Base-by-base conservation (phyloP, 352 stramenopile genomes). In the Globisporangium carolinianum region DNA sequence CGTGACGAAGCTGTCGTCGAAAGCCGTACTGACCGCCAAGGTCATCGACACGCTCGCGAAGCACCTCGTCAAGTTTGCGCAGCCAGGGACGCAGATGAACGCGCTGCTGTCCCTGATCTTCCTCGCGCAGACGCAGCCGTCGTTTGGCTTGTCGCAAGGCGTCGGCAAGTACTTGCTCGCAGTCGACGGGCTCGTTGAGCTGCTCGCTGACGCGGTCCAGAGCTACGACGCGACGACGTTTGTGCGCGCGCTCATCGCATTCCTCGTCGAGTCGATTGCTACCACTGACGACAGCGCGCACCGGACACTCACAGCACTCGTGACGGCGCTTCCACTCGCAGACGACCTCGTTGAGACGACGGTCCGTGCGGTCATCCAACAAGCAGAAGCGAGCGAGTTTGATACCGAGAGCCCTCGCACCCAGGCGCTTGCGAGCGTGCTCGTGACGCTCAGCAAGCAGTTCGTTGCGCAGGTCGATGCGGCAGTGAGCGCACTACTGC, bases 181-280 rank as follows among this genome's bases (percentile, higher is more conserved):
- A 2, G 87, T 89, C 54, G 77, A 89, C 35, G 86, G 87, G 55
- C 62, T 85, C 7, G 72, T 76, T 3, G 79, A 91, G 42, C 77
- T 88, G 14, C 53, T 95, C 15, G 52, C 55, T 14, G 80, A 93
- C 18, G 83, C 79, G 0, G 73, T 76, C 5, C 60, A 71, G 17
- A 85, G 71, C 48, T 95, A 95, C 69, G 86, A 93, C 43, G 72
- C 83, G 5, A 61, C 69, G 45, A 87, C 72, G 56, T 94, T 94
- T 61, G 66, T 94, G 11, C 69, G 75, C 32, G 55, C 77, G 38
- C 73, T 92, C 18, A 63, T 71, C 0, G 38, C 62, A 14, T 89
- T 84, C 60, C 69, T 92, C 39, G 70, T 72, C 1, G 49, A 78
- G 47, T 55, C 83, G 12, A 59, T 82, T 24, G 55, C 79, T 6